Evolutionary conservation across 2,329 filamentous ascomycete genomes (phyloP), one percentile per base, ranked within the genome.

Genomic region (Rhytidhysteron rufulum): DNA sequence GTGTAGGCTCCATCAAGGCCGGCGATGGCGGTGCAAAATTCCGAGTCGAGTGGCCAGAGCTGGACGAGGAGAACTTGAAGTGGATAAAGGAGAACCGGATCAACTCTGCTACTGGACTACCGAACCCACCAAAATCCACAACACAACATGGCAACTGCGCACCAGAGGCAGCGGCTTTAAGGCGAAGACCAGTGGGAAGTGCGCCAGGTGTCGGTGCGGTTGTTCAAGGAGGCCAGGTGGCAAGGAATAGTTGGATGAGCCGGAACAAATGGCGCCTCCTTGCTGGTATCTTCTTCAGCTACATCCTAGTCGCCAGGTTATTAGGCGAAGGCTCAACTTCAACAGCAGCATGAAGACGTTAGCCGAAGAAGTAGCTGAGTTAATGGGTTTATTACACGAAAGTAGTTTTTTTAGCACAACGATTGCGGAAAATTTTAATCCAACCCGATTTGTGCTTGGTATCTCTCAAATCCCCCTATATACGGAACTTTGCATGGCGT

Each of bases 21-120:
- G 93, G 93, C 17, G 93, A 98, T 60, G 90, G 90, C 10, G 93
- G 93, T 3, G 80, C 84, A 55, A 95, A 94, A 69, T 98, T 98
- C 65, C 79, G 82, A 41, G 73, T 79, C 9, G 88, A 97, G 68
- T 98, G 90, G 88, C 82, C 88, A 13, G 91, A 96, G 34, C 59
- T 95, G 17, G 89, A 98, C 60, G 73, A 78, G 48, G 87, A 93
- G 71, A 98, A 98, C 62, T 87, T 85, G 82, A 82, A 81, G 56
- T 96, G 88, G 88, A 94, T 98, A 75, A 81, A 81, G 60, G 82
- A 88, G 58, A 81, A 87, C 59, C 80, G 82, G 50, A 82, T 98
- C 51, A 88, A 98, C 64, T 70, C 78, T 5, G 71, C 72, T 8
- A 95, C 88, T 0, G 93, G 93, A 2, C 77, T 78, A 46, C 75